phyloP scores from a whole-genome alignment of 495 filamentous ascomycete species.

The Aspergillus sparsus region DNA sequence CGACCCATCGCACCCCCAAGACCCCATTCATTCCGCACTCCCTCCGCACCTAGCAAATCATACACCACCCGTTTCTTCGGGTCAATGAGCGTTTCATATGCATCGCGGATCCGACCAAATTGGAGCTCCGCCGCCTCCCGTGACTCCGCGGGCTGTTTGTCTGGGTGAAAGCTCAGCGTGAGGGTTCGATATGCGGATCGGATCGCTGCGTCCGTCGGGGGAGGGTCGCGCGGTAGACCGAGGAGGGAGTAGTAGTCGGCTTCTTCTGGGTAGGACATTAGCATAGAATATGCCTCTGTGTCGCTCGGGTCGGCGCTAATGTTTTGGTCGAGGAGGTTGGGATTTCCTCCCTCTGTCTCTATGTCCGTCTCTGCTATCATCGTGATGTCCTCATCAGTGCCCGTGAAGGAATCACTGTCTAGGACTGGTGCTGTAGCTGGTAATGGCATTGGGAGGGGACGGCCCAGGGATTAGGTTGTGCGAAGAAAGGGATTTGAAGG shows the following conservation, averaged over 20 bases:
- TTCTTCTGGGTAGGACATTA: conserved; percentile 34
- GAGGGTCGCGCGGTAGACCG: conserved; percentile 46
- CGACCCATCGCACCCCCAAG: conserved; percentile 37
- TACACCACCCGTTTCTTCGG: conserved; percentile 57
- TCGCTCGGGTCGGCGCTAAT: background rate
- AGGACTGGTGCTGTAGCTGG: no score
- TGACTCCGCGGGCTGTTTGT: conserved; percentile 54
- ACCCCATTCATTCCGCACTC: conserved; percentile 47
- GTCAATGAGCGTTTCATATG: conserved; percentile 58
- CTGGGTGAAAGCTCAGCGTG: conserved; percentile 59
- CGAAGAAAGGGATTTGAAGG: no score
- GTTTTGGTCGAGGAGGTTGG: no score
- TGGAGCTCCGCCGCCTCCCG: conserved; percentile 49
- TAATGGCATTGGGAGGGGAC: no score
- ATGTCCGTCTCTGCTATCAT: no score
- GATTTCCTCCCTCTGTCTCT: no score
- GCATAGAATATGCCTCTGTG: conserved; percentile 15
- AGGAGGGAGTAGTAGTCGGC: conserved; percentile 54
- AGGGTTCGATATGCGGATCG: conserved; percentile 54
- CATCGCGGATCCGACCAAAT: conserved; percentile 51
- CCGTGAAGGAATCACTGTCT: no score
- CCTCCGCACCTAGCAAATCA: conserved; percentile 51
- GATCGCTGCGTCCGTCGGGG: conserved; percentile 52
- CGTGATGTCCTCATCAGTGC: no score
- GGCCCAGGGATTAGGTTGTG: no score